These are phyloP conservation scores for Cyclotella sp. DNA, from an alignment of 108 stramenopile genomes.

Conservation along the genomic window DNA sequence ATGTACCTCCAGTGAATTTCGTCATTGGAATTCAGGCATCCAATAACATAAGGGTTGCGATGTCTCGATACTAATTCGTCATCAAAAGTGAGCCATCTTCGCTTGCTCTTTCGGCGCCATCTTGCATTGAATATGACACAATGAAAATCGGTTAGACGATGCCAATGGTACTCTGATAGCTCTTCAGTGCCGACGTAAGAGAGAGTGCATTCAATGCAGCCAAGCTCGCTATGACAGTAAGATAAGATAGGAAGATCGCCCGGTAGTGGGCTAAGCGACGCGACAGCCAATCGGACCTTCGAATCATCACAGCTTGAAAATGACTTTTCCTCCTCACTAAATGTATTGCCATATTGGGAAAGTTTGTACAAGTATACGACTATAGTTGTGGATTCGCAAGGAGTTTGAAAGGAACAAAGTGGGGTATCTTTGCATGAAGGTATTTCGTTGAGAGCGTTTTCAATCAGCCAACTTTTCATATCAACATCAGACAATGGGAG, in stretches of 20 bases:
- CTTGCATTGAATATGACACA: slow-evolving; percentile 51
- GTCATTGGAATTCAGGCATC: slow-evolving; percentile 33
- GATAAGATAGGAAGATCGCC: slow-evolving; percentile 11
- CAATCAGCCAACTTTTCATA: slow-evolving; percentile 32
- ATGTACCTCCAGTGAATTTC: slow-evolving; percentile 56
- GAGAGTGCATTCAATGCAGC: slow-evolving; percentile 34
- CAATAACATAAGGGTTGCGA: slow-evolving; percentile 46
- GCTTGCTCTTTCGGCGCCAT: slow-evolving; percentile 51
- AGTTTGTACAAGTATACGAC: slow-evolving; percentile 41
- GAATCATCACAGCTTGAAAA: slow-evolving; percentile 5
- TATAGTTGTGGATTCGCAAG: background rate
- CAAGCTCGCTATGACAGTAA: slow-evolving; percentile 53
- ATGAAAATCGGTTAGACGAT: slow-evolving; percentile 37
- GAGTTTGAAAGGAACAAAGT: background rate
- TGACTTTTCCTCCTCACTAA: slow-evolving; percentile 19
- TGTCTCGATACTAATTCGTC: slow-evolving; percentile 15
- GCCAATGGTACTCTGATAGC: slow-evolving; percentile 27
- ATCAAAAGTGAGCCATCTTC: slow-evolving; percentile 35
- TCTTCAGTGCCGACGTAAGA: background rate
- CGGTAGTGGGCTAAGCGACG: slow-evolving; percentile 27
- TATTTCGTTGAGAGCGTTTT: slow-evolving; percentile 8
- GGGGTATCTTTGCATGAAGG: background rate
- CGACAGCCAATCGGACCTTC: slow-evolving; percentile 41
- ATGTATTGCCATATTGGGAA: slow-evolving; percentile 19
- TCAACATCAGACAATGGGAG: slow-evolving; percentile 56